Base-by-base conservation (phyloP, 169 alveolate genomes). In the Eimeria praecox region DNA sequence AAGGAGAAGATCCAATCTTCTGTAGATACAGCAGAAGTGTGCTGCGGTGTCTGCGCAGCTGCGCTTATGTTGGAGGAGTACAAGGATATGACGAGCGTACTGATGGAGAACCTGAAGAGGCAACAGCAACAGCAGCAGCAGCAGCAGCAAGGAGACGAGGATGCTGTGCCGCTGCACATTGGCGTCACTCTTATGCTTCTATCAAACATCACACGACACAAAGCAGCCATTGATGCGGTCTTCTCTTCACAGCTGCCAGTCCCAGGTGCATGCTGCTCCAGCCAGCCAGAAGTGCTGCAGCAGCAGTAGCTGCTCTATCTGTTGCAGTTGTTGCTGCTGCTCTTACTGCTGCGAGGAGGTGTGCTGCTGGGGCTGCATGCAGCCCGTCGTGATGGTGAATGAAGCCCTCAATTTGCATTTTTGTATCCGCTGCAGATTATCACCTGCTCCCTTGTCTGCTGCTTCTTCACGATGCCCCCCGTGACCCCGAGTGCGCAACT, bases 41-140 rank as follows among this genome's bases (percentile, higher is more conserved):
- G 52, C 62, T 77, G 87, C 87, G 33, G 64, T 82, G 64, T 46
- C 20, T 49, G 90, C 30, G 90, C 71, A 82, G 90, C 90, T 30
- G 69, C 64, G 16, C 90, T 82, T 42, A 82, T 82, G 90, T 24
- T 82, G 71, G 27, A 42, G 73, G 90, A 82, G 90, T 82, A 82
- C 71, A 82, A 82, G 69, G 90, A 82, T 44, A 82, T 82, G 90
- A 82, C 69, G 30, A 82, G 46, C 73, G 64, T 82, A n/a, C 44
- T 82, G 42, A 20, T 82, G 73, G 71, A 24, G 1, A 40, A 59
- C 69, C 69, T 59, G 69, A 59, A 59, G 69, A 22, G 22, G 69
- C 69, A 44, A 8, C 90, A 44, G 71, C 44, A 27, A 71, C 44
- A 27, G 46, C 90, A 44, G 90, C 90, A 44, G 90, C 69, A 24